Conservation (phyloP, 2,329 filamentous ascomycete genomes). For the Pezicula neosporulosa region DNA sequence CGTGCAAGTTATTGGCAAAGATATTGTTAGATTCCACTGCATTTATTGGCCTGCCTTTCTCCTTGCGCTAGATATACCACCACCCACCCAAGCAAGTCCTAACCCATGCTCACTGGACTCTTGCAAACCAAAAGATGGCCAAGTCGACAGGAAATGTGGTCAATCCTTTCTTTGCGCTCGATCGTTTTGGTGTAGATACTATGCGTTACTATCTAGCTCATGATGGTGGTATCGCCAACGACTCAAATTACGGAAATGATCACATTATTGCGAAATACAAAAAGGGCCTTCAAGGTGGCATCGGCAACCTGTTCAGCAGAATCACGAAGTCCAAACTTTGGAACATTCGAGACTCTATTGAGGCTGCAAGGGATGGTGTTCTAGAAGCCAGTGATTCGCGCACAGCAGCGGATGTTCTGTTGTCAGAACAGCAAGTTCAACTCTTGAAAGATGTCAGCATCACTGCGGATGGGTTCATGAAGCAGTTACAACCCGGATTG, state of each 20-base stretch:
- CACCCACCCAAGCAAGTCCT: conserved; percentile 77
- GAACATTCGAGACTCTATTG: conserved; percentile 54
- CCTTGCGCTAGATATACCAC: conserved; percentile 77
- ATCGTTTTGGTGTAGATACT: conserved; percentile 82
- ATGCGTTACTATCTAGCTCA: conserved; percentile 87
- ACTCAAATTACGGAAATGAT: conserved; percentile 82
- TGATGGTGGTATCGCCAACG: conserved; percentile 72
- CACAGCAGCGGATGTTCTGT: background rate
- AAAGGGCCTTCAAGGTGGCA: conserved; percentile 69
- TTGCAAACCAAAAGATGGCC: conserved; percentile 91
- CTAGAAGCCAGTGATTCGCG: background rate
- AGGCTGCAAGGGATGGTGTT: conserved; percentile 20
- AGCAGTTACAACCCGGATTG: conserved; percentile 55
- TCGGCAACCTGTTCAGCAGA: conserved; percentile 78
- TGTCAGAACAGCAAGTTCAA: conserved; percentile 31
- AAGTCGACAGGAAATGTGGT: conserved; percentile 95
- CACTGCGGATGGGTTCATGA: conserved; percentile 54
- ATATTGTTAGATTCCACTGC: conserved; percentile 94
- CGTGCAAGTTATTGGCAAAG: conserved; percentile 91
- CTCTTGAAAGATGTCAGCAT: conserved; percentile 36
- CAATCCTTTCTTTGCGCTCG: conserved; percentile 86
- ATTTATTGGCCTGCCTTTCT: conserved; percentile 98
- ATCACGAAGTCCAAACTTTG: conserved; percentile 67
- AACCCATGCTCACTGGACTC: conserved; percentile 93
- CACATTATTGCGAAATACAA: conserved; percentile 74